Conservation (phyloP, 2,329 filamentous ascomycete genomes). For the Acarospora socialis region DNA sequence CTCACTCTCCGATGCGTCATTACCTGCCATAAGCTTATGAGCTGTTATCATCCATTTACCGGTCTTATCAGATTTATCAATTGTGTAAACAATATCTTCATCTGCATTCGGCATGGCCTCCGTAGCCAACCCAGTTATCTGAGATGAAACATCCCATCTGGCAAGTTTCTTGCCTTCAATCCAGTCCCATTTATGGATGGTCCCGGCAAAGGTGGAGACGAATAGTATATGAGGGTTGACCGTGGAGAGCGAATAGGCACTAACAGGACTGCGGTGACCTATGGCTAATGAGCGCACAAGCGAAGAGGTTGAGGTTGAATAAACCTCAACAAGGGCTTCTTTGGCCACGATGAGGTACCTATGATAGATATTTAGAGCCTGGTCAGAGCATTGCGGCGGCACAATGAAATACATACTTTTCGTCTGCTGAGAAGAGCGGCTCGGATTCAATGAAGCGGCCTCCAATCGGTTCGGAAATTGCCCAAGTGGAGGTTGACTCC, state of each 20-base stretch:
- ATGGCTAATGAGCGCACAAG: conserved; percentile 58
- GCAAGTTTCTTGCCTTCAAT: conserved; percentile 29
- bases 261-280: conserved; percentile 31
- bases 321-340: conserved; percentile 62
- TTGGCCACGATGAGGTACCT: conserved; percentile 66
- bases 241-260: conserved; percentile 38
- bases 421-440: conserved; percentile 43
- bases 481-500: conserved; percentile 25
- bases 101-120: conserved; percentile 11
- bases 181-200: conserved; percentile 47
- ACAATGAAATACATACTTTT: conserved; percentile 28
- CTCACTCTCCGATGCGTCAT: conserved; percentile 6
- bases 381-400: background rate
- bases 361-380: conserved; percentile 7
- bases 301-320: conserved; percentile 67
- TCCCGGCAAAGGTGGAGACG: conserved; percentile 36
- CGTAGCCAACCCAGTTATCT: conserved; percentile 21
- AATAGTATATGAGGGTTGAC: conserved; percentile 38
- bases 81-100: conserved; percentile 25
- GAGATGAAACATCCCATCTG: conserved; percentile 28
- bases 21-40: conserved; percentile 9
- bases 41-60: conserved; percentile 13
- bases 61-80: conserved; percentile 17
- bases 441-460: conserved; percentile 43
- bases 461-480: conserved; percentile 35